Base-by-base conservation (phyloP, 305 asterid species). In the Euphrasia arctica region DNA sequence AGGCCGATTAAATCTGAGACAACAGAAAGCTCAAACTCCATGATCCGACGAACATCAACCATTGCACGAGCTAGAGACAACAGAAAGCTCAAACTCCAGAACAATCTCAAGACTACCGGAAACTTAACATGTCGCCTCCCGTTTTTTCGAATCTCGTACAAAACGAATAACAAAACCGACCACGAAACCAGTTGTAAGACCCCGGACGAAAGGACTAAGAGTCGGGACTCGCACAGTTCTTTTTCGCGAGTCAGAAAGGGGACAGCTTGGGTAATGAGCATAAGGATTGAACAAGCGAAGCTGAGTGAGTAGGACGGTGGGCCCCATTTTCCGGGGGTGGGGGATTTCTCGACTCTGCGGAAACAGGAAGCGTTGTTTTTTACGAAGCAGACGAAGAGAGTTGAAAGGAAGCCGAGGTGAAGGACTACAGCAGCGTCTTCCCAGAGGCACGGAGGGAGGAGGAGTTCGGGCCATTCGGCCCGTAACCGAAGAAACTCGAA, bases 21-120 rank as follows among this genome's bases (percentile, higher is more conserved):
- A 18, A 18, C 22, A 18, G 22, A 18, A 18, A 18, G 22, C 22
- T 18, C 22, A 18, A 18, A 18, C 22, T 18, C 22, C 22, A 18
- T 18, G 22, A 18, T 18, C 22, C 22, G 77, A 67, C 54, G 83
- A 31, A 73, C 89, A 63, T 83, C 87, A 7, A 88, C 67, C 73
- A 66, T 63, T 2, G 61, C 74, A 49, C 74, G 85, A 66, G 83
- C 79, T 32, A 93, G 80, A 45, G 82, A 84, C 28, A 87, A 62
- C 58, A 90, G 62, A 75, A 90, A 93, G 81, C 76, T 79, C 39
- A 81, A 83, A 12, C 77, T 75, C 98, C 98, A 90, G 97, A 96
- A 93, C 63, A 75, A 56, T 77, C 97, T 80, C 73, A 93, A 70
- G 58, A 88, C 64, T 87, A 84, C 82, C 18, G 98, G 94, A 45